Evolutionary conservation across 352 stramenopile species (phyloP), one percentile per base, ranked within the genome.

Genomic region (Phytophthora pseudosyringae): DNA sequence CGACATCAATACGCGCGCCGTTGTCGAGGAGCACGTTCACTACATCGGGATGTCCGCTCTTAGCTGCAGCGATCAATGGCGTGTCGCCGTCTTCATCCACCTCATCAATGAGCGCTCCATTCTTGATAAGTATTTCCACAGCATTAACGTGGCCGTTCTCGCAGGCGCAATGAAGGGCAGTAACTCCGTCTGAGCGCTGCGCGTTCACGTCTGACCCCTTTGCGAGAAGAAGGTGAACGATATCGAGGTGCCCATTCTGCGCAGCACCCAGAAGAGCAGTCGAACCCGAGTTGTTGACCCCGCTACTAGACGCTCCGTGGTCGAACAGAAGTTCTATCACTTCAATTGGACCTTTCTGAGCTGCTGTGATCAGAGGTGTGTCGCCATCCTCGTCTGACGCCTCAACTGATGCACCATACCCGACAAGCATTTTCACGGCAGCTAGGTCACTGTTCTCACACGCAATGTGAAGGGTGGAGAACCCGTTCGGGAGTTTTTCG

Each of bases 391-490:
- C 48, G 36, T 46, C 48, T 4, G 9, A 6, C 15, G 32, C 36
- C 1, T 56, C 33, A 43, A 56, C n/a, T 6, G 7, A 45, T 18
- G 33, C 33, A 44, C 33, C 33, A 45, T 43, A 33, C 21, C 36
- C 48, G 1, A 56, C 5, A 36, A 56, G 33, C 8, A 7, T 7
- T 44, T 56, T 56, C 25, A 56, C 48, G 15, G 35, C 21, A 15
- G 18, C 25, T 33, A 56, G 6, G 8, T 45, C 25, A 11, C 48
- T 36, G 35, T 25, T 45, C 25, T 39, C 36, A 39, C 50, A 58
- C 4, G 50, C 51, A 6, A 48, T 29, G n/a, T 59, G 51, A 26
- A 59, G 25, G 41, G 51, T 48, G 13, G 51, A 59, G 38, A 40
- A 48, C 3, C 51, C 26, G 11, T 13, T 59, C 39, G 51, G 51